Percentiles rank a stretch among this genome's conserved stretches.
These are phyloP conservation scores for Berberis vulgaris DNA, from an alignment of 164 flowering plant species.

Conservation along the genomic window DNA sequence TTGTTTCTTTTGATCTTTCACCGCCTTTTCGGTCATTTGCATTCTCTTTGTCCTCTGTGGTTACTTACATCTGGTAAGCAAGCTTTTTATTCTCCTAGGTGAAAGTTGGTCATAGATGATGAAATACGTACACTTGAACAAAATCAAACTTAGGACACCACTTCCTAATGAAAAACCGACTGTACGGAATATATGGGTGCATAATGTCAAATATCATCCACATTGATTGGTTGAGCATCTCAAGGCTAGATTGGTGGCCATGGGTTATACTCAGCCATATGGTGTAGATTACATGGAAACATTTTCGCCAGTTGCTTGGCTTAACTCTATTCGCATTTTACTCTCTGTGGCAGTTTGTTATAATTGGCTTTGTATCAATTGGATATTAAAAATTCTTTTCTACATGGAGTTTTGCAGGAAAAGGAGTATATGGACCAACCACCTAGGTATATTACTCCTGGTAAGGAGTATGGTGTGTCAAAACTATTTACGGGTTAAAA, in stretches of 20 bases:
- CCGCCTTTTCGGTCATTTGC: neutral
- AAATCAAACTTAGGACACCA: neutral
- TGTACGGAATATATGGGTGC: neutral
- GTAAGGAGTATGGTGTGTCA: neutral
- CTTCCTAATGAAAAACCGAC: neutral
- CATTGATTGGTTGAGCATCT: neutral
- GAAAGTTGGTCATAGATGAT: neutral
- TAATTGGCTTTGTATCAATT: neutral
- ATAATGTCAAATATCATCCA: neutral
- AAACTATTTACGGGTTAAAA: neutral
- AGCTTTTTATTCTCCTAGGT: neutral
- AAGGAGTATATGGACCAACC: constrained; percentile 2
- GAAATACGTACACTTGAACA: neutral
- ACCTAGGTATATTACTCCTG: neutral
- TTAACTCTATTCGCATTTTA: neutral
- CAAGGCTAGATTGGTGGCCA: neutral
- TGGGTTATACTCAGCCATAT: neutral
- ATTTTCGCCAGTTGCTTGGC: constrained; percentile 1
- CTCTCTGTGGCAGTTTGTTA: neutral
- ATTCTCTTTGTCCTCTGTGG: too few species aligned
- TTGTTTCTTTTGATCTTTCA: neutral
- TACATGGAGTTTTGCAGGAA: neutral
- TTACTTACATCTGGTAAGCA: neutral
- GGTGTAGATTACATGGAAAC: neutral
- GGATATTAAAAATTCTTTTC: constrained; percentile 4